Evolutionary conservation across 164 flowering plant genomes (phyloP), one percentile per base, ranked within the genome.

Genomic region (Platanus orientalis): DNA sequence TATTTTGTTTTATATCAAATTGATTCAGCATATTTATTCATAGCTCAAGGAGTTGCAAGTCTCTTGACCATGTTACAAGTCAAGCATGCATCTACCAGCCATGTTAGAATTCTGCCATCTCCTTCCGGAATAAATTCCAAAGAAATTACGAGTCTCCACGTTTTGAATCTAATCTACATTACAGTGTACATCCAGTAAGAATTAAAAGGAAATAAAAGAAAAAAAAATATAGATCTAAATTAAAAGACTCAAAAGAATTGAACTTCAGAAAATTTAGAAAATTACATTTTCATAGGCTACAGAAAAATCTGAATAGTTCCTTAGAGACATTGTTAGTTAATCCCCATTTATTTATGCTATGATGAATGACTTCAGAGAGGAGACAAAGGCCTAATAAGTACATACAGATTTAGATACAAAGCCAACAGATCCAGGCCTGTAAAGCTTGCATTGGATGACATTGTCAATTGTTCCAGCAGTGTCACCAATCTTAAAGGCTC

Each of bases 401-500:
- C 92, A 17, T 82, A 92, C 98, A 63, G 98, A 94, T 83, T 94
- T 94, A 61, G 99, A 94, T 60, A 91, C 99, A 75, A 94, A 94
- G 48, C 99, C 99, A 74, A 94, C 92, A 77, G 96, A 94, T 71
- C 99, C 99, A 67, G 99, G 96, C 72, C 99, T 81, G 84, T 91
- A 94, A n/a, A 95, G 83, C 80, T 92, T 92, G 99, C 96, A 86
- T 11, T 87, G 88, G 45, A 90, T 83, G 21, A 95, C 90, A 50
- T 95, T 95, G 65, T 95, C 99, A 73, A 86, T 81, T 27, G 97
- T 90, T 74, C 97, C 97, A 60, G 97, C 97, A 52, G 97, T 90
- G 78, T 90, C 95, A 58, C 97, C 97, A 59, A 90, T 90, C 79
- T 85, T 90, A 63, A 90, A 90, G n/a, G 97, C 92, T 68, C 97